These are phyloP conservation scores for Ministeria vibrans DNA, from an alignment of 78 protist genomes.

Conservation along the genomic window DNA sequence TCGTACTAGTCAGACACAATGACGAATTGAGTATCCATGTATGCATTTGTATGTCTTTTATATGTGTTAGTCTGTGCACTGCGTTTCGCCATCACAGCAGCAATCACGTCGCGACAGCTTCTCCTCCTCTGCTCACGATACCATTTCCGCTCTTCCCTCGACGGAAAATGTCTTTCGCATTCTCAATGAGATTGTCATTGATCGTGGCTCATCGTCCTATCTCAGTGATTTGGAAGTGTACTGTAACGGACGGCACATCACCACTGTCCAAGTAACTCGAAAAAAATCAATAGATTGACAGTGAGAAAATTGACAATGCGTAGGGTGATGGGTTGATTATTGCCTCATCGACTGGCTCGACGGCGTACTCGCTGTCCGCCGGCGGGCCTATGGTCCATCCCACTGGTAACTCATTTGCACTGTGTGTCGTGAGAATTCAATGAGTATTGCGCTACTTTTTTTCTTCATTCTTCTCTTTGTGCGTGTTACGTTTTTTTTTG, in stretches of 20 bases:
- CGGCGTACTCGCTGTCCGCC: slow-evolving; percentile 74
- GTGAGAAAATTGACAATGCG: no score
- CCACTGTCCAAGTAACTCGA: slow-evolving; percentile 36
- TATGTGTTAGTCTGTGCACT: not conserved
- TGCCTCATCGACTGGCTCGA: slow-evolving; percentile 71
- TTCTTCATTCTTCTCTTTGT: no score
- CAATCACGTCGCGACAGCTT: not conserved
- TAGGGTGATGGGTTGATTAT: slow-evolving; percentile 79
- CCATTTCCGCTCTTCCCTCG: not conserved
- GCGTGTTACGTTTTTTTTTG: no score
- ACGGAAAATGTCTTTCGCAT: no score
- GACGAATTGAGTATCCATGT: no score
- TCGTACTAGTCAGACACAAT: no score
- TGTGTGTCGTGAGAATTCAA: no score
- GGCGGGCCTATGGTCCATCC: slow-evolving; percentile 91
- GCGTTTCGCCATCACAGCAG: not conserved
- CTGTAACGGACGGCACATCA: slow-evolving; percentile 52
- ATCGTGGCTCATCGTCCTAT: slow-evolving; percentile 54
- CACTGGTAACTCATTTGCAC: no score
- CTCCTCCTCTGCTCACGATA: not conserved
- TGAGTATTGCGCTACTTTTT: no score
- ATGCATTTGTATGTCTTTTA: no score
- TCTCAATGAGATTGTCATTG: slow-evolving; percentile 1
- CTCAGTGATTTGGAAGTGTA: slow-evolving; percentile 65
- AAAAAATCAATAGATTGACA: no score